Base-by-base conservation (phyloP, 768 basidiomycete species). In the Serpula lacrymans region DNA sequence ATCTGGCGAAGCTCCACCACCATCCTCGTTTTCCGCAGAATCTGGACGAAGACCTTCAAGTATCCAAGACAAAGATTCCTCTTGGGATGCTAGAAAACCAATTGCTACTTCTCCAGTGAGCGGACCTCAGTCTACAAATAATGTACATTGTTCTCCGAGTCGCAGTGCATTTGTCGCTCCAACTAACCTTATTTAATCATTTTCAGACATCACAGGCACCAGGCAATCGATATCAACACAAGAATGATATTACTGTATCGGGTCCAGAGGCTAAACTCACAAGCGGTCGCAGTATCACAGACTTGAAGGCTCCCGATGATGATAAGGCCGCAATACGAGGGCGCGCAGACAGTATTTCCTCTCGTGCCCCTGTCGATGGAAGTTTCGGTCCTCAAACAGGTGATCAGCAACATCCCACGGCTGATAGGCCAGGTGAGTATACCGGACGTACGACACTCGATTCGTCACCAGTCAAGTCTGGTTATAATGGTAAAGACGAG, bases 381-480 rank as follows among this genome's bases (percentile, higher is more conserved):
- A n/a, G n/a, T n/a, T 9, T 17, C 16, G 20, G 33, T 18, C 9
- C 12, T 36, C n/a, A 21, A 10, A 57, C 43, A 20, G 37, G 25
- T 17, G 50, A 54, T 16, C 39, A 12, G 12, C 38, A 39, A 20
- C 32, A 24, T 14, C 11, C 46, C 34, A 46, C 48, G 35, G 46
- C 16, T 40, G 57, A 60, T 39, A 46, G 50, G 37, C 22, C 44
- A 44, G 55, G 60, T 55, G 68, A 68, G 53, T 59, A 56, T 50
- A 39, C 40, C 37, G 34, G 48, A 26, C 52, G 48, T 45, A 54
- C 45, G n/a, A 43, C 50, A 12, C 30, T 48, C 23, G 64, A 54
- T 44, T 37, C 42, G 12, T 41, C 57, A 30, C 49, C 57, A 28
- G 45, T 46, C 41, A 63, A 62, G 43, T 39, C 40, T 17, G 5